Conservation (phyloP, 176 grass and related monocot species). For the Juncus inflexus region DNA sequence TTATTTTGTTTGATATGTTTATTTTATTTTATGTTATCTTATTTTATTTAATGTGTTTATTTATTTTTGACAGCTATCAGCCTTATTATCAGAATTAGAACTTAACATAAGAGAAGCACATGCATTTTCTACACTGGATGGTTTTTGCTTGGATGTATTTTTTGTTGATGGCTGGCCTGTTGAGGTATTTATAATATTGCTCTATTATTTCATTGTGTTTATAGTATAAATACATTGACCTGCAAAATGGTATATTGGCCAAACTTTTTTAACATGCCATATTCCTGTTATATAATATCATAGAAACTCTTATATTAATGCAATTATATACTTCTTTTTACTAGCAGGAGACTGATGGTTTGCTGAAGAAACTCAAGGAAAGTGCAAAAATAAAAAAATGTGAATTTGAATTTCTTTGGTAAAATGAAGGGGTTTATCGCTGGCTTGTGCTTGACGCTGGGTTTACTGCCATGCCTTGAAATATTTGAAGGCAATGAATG, state of each 20-base stretch:
- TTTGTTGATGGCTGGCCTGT: conserved; percentile 86
- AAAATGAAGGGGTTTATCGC: conserved; percentile 76
- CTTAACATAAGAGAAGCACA: conserved; percentile 96
- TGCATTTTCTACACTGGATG: conserved; percentile 95
- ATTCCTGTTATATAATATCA: no score
- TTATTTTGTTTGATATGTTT: neutral
- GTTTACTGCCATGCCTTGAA: conserved; percentile 69
- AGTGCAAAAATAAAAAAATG: conserved; percentile 46
- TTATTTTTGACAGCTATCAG: conserved; percentile 57
- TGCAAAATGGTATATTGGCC: no score
- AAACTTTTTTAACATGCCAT: no score
- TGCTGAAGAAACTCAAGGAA: conserved; percentile 64
- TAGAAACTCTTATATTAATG: no score
- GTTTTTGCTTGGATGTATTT: conserved; percentile 90
- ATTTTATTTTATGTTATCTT: conserved; percentile 17
- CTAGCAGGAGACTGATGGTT: conserved; percentile 71
- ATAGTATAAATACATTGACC: neutral
- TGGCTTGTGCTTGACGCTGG: conserved; percentile 89
- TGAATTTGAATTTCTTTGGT: conserved; percentile 27
- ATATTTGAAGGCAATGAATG: conserved; percentile 2
- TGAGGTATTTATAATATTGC: conserved; percentile 37
- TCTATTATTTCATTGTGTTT: no score
- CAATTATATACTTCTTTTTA: conserved; percentile 1
- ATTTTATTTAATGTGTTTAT: neutral
- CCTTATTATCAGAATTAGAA: conserved; percentile 67